A percentile compares a stretch with the other conserved stretches of the same genome.
Evolutionary conservation across 176 grass and related monocot species (phyloP).

Genomic region (Triticum dicoccoides): DNA sequence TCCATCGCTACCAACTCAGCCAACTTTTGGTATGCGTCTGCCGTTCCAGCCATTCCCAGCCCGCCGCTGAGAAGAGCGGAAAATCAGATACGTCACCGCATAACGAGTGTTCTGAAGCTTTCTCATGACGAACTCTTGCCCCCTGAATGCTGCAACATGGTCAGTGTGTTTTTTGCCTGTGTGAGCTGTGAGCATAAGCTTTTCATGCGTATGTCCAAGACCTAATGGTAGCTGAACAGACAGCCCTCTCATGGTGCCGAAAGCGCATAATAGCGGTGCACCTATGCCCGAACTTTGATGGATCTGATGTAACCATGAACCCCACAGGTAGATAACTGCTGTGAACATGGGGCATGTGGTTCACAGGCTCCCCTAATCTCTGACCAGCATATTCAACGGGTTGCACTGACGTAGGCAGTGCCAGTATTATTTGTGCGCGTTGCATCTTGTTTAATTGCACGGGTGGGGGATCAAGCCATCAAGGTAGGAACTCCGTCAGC

Average conservation of each 20-base stretch:
- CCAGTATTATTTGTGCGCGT: not conserved
- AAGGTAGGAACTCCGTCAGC: constrained; percentile 6
- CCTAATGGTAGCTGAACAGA: constrained; percentile 9
- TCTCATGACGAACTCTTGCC: not conserved
- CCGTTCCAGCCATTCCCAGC: constrained; percentile 27
- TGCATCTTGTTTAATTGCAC: constrained; percentile 44
- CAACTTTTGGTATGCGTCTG: constrained; percentile 34
- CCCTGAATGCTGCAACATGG: not conserved
- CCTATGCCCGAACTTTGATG: not conserved
- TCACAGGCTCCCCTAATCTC: not conserved
- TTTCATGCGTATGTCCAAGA: not conserved
- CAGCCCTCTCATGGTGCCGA: not conserved
- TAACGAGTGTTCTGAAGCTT: not conserved
- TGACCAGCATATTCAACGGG: not conserved
- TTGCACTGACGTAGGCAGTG: constrained; percentile 30
- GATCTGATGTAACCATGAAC: not conserved
- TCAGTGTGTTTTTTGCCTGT: not conserved
- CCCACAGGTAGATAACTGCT: not conserved
- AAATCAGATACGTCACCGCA: not conserved
- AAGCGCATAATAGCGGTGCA: not conserved
- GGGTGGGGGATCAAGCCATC: not conserved
- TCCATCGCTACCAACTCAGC: constrained; percentile 21
- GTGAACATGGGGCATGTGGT: constrained; percentile 8
- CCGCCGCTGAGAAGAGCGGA: constrained; percentile 21
- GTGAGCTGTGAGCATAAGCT: constrained; percentile 12